Percentiles rank a stretch among this genome's conserved stretches.
Evolutionary conservation across 129 eudicot species (phyloP).

Genomic region (Artemisia annua): DNA sequence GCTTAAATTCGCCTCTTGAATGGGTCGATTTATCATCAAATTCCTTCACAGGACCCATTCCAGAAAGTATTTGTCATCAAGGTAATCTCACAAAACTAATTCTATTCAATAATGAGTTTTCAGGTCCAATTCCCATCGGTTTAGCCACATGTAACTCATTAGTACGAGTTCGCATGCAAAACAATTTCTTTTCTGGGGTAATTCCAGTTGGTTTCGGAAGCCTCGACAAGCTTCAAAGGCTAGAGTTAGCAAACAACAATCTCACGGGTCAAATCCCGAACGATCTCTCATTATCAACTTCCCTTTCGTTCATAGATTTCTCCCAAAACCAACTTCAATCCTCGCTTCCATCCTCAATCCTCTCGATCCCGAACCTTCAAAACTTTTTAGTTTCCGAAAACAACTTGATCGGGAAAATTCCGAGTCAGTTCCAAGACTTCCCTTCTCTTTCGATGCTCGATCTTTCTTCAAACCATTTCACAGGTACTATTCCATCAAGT

Average conservation of each 20-base stretch:
- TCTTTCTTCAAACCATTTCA: constrained; percentile 79
- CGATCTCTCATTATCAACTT: constrained; percentile 57
- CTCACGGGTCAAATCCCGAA: constrained; percentile 78
- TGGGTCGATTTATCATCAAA: constrained; percentile 91
- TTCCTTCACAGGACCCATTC: constrained; percentile 69
- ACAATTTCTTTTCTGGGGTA: constrained; percentile 62
- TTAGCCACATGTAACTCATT: constrained; percentile 59
- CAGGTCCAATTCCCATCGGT: constrained; percentile 62
- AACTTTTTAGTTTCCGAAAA: constrained; percentile 64
- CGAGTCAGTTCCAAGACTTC: constrained; percentile 83
- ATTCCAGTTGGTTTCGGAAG: constrained; percentile 83
- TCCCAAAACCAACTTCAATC: constrained; percentile 66
- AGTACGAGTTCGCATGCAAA: constrained; percentile 83
- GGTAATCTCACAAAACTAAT: constrained; percentile 90
- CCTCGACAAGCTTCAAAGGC: constrained; percentile 65
- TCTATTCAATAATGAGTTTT: constrained; percentile 61
- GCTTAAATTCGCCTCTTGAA: constrained; percentile 59
- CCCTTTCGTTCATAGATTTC: constrained; percentile 81
- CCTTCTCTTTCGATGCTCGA: constrained; percentile 75
- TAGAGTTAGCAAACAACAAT: constrained; percentile 73
- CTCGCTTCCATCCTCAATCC: constrained; percentile 67
- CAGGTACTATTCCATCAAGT: constrained; percentile 66
- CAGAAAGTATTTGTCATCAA: constrained; percentile 49
- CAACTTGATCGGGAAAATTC: constrained; percentile 65
- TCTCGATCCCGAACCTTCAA: constrained; percentile 71